Evolutionary conservation across 2,329 filamentous ascomycete genomes (phyloP).

Genomic region (Penicillium paneum): DNA sequence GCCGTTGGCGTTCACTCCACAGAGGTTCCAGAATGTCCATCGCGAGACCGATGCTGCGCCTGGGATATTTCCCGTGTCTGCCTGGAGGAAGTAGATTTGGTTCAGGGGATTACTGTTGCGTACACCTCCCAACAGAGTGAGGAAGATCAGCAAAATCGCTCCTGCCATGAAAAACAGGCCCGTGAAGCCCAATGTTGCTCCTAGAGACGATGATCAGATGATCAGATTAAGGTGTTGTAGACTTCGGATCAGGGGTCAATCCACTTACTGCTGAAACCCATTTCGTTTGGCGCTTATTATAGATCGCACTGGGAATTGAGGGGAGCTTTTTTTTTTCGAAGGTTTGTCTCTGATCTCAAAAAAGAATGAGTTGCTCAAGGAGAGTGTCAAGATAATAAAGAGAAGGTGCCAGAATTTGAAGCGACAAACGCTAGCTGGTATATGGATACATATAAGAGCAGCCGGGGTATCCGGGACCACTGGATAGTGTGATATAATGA

Average conservation of each 20-base stretch:
- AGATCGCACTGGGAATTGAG: neutral
- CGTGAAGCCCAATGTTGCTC: conserved; percentile 53
- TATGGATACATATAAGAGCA: conserved; percentile 6
- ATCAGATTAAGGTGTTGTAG: conserved; percentile 9
- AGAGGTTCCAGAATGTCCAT: conserved; percentile 91
- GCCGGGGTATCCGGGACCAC: conserved; percentile 20
- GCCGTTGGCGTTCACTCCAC: conserved; percentile 57
- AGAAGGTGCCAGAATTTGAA: neutral
- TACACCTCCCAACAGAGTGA: conserved; percentile 62
- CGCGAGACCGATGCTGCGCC: conserved; percentile 66
- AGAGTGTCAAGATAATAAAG: conserved; percentile 3
- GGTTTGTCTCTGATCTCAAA: neutral
- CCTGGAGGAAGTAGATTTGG: conserved; percentile 80
- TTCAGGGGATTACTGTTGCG: conserved; percentile 59
- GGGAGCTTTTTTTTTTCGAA: neutral
- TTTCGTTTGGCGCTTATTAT: conserved; percentile 10
- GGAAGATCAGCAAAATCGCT: conserved; percentile 62
- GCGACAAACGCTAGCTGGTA: neutral
- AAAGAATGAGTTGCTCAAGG: conserved; percentile 1
- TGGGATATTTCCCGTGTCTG: conserved; percentile 69
- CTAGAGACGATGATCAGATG: conserved; percentile 33
- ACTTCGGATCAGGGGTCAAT: neutral
- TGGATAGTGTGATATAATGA: conserved; percentile 25
- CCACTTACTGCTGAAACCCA: conserved; percentile 35
- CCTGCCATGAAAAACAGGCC: conserved; percentile 62